A percentile compares a stretch with the other conserved stretches of the same genome.
phyloP scores from a whole-genome alignment of 192 early-diverging fungal species.

The Pilobolus umbonatus region DNA sequence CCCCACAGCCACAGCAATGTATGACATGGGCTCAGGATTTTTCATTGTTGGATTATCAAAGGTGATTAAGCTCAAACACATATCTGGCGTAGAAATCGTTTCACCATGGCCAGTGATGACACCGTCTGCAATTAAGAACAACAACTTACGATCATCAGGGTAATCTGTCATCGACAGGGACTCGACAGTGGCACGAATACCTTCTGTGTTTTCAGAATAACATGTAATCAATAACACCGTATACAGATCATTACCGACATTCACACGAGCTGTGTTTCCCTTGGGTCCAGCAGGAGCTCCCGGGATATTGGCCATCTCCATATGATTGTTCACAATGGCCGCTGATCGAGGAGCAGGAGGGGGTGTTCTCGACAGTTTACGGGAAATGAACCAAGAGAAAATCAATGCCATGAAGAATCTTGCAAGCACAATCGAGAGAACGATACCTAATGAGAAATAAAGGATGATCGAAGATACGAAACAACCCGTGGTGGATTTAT shows the following conservation, averaged over 20 bases:
- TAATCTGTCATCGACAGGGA: constrained; percentile 81
- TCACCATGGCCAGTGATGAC: constrained; percentile 86
- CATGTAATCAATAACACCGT: constrained; percentile 84
- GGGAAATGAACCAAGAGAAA: constrained; percentile 73
- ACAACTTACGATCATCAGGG: constrained; percentile 76
- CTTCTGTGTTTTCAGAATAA: constrained; percentile 87
- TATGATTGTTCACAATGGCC: neutral
- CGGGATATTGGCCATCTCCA: constrained; percentile 11
- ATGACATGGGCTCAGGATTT: constrained; percentile 65
- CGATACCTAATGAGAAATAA: constrained; percentile 52
- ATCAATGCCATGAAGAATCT: constrained; percentile 73
- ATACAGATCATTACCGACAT: constrained; percentile 62
- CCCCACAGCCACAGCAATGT: constrained; percentile 74
- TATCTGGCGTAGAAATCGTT: constrained; percentile 73
- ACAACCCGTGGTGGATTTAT: constrained; percentile 73
- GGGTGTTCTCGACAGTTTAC: constrained; percentile 36
- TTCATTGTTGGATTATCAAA: constrained; percentile 50
- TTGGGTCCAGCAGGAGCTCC: neutral
- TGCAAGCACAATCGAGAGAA: constrained; percentile 56
- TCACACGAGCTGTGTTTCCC: neutral
- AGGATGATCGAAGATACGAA: constrained; percentile 62
- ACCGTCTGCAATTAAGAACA: constrained; percentile 92
- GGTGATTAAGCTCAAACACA: constrained; percentile 72
- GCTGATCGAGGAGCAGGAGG: constrained; percentile 17
- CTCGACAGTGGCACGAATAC: constrained; percentile 79